Percentiles rank a stretch among this genome's conserved stretches.
These are phyloP conservation scores for Neocallimastix lanati DNA, from an alignment of 192 early-diverging fungal species.

Conservation along the genomic window DNA sequence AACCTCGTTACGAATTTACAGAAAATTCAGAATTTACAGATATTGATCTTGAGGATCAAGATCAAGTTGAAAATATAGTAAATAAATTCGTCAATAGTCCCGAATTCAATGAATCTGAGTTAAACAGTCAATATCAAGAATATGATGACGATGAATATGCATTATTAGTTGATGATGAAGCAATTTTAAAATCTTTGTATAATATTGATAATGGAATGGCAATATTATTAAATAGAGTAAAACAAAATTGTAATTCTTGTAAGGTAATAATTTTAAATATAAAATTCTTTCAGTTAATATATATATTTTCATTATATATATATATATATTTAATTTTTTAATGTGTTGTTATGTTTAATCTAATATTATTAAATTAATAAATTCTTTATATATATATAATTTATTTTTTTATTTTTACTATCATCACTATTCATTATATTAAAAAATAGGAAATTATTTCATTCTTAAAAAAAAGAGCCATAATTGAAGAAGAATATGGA, in stretches of 20 bases:
- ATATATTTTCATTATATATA: too few species aligned
- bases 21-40: not conserved
- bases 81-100: too few species aligned
- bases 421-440: too few species aligned
- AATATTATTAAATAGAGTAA: not conserved
- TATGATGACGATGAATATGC: not conserved
- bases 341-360: too few species aligned
- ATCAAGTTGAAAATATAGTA: not conserved
- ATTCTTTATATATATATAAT: too few species aligned
- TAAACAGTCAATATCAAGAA: not conserved
- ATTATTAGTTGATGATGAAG: not conserved
- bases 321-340: too few species aligned
- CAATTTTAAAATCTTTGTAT: not conserved
- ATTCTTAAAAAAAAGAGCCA: constrained; percentile 76
- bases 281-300: too few species aligned
- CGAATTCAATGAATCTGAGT: not conserved
- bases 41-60: not conserved
- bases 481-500: constrained; percentile 82
- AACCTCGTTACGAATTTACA: not conserved
- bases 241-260: not conserved
- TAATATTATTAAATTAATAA: too few species aligned
- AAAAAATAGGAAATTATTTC: constrained; percentile 37
- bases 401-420: too few species aligned
- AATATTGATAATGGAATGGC: not conserved
- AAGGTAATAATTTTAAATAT: not conserved